A percentile compares a stretch with the other conserved stretches of the same genome.
Evolutionary conservation across 1,139 yeast species (phyloP).

Genomic region (Suhomyces bolitotheri): DNA sequence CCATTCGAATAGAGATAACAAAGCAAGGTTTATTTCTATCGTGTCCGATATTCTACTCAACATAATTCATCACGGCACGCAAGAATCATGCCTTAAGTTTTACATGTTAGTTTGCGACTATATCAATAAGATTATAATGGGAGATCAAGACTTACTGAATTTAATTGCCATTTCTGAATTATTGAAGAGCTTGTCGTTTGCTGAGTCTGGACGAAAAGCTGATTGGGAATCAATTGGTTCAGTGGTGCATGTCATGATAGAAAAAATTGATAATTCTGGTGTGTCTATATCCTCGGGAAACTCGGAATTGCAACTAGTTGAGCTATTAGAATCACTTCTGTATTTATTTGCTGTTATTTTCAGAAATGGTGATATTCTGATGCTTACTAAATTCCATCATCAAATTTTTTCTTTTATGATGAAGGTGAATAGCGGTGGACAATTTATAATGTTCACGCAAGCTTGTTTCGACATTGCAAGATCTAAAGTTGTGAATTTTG

Average conservation of each 20-base stretch:
- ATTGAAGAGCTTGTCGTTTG: conserved; percentile 50
- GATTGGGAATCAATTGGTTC: conserved; percentile 39
- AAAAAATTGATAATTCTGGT: conserved; percentile 7
- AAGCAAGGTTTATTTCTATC: conserved; percentile 39
- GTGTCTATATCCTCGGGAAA: neutral
- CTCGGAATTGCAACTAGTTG: neutral
- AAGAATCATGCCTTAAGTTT: conserved; percentile 52
- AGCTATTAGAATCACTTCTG: conserved; percentile 32
- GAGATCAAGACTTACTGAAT: conserved; percentile 13
- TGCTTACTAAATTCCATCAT: conserved; percentile 50
- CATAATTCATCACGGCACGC: conserved; percentile 62
- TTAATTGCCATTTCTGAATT: conserved; percentile 30
- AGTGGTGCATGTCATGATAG: conserved; percentile 17
- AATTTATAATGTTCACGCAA: conserved; percentile 53
- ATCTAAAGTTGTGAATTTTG: conserved; percentile 50
- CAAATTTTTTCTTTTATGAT: conserved; percentile 39
- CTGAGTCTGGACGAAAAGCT: conserved; percentile 66
- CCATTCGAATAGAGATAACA: conserved; percentile 16
- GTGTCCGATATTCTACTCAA: conserved; percentile 60
- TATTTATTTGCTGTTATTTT: conserved; percentile 50
- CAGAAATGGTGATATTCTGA: conserved; percentile 60
- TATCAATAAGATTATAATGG: conserved; percentile 18
- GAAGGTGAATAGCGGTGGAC: conserved; percentile 30
- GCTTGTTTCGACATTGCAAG: conserved; percentile 42
- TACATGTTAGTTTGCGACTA: conserved; percentile 37